Conservation (phyloP, 2,329 filamentous ascomycete genomes). For the Ceratocystis smalleyi region DNA sequence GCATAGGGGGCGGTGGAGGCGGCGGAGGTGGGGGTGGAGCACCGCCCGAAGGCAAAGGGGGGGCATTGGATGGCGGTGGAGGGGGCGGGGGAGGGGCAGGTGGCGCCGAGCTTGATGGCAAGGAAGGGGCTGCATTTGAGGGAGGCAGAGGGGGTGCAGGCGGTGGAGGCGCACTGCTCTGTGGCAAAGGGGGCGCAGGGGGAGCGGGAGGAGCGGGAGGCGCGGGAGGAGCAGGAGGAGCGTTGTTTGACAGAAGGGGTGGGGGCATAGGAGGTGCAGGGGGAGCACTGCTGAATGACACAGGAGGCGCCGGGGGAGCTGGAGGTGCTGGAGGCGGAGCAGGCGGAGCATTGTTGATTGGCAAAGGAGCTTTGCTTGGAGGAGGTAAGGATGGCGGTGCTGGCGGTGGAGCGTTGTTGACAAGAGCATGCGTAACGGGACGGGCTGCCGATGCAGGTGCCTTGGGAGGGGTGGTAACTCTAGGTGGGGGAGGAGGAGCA, state of each 20-base stretch:
- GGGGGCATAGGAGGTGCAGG: constrained; percentile 39
- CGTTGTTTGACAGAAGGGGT: constrained; percentile 23
- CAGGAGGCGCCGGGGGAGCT: constrained; percentile 45
- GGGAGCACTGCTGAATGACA: constrained; percentile 34
- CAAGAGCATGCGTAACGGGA: constrained; percentile 1
- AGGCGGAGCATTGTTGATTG: constrained; percentile 13
- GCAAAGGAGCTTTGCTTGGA: neutral
- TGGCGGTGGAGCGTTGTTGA: constrained; percentile 14
- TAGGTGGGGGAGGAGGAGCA: constrained; percentile 12
- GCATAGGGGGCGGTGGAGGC: constrained; percentile 27
- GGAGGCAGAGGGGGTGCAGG: constrained; percentile 31
- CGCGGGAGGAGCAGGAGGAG: constrained; percentile 35
- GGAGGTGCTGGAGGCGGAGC: constrained; percentile 17
- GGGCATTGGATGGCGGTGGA: constrained; percentile 32
- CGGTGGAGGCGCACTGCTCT: constrained; percentile 21
- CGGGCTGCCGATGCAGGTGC: neutral
- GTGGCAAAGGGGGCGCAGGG: constrained; percentile 32
- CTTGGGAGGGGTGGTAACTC: neutral
- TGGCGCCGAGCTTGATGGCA: constrained; percentile 19
- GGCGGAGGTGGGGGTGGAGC: constrained; percentile 29
- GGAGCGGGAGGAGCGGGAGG: constrained; percentile 49
- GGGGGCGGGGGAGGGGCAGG: constrained; percentile 32
- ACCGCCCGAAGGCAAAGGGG: neutral
- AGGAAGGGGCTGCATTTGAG: constrained; percentile 37
- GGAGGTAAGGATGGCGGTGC: constrained; percentile 6